A percentile compares a stretch with the other conserved stretches of the same genome.
phyloP scores from a whole-genome alignment of 306 rosid genomes.

The Prunus mume region DNA sequence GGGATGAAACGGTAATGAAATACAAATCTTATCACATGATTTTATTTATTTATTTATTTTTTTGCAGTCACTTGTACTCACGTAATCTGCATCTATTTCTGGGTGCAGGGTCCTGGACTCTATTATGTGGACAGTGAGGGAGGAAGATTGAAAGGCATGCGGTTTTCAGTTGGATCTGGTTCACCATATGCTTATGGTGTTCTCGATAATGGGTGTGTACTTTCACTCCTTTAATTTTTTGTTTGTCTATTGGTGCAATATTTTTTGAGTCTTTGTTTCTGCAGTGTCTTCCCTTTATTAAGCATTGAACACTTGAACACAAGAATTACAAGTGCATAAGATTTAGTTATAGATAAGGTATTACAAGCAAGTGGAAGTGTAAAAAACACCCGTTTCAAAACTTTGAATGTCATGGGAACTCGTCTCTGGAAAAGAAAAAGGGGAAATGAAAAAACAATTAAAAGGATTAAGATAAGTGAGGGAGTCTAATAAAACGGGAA shows the following conservation, averaged over 20 bases:
- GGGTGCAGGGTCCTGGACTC: slow-evolving; percentile 84
- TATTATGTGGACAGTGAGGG: slow-evolving; percentile 97
- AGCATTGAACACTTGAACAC: not conserved
- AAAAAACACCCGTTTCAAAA: not conserved
- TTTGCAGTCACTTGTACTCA: not conserved
- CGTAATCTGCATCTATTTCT: not conserved
- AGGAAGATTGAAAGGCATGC: slow-evolving; percentile 88
- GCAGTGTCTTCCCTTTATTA: not conserved
- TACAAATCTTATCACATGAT: not conserved
- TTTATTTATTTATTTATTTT: no score
- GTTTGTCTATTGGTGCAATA: not conserved
- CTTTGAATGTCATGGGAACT: not conserved
- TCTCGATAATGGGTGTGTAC: slow-evolving; percentile 68
- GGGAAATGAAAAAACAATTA: not conserved
- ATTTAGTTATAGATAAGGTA: not conserved
- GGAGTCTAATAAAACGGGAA: not conserved
- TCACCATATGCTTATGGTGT: slow-evolving; percentile 99
- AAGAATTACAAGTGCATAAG: not conserved
- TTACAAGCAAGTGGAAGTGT: not conserved
- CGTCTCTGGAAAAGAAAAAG: not conserved
- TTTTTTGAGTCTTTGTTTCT: not conserved
- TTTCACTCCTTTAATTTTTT: slow-evolving; percentile 1
- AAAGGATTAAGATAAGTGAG: not conserved
- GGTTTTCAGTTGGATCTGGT: slow-evolving; percentile 98
- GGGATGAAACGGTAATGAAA: slow-evolving; percentile 89